Percentiles rank a stretch among this genome's conserved stretches.
These are phyloP conservation scores for Mallotus nudiflorus DNA, from an alignment of 345 rosid genomes.

Conservation along the genomic window DNA sequence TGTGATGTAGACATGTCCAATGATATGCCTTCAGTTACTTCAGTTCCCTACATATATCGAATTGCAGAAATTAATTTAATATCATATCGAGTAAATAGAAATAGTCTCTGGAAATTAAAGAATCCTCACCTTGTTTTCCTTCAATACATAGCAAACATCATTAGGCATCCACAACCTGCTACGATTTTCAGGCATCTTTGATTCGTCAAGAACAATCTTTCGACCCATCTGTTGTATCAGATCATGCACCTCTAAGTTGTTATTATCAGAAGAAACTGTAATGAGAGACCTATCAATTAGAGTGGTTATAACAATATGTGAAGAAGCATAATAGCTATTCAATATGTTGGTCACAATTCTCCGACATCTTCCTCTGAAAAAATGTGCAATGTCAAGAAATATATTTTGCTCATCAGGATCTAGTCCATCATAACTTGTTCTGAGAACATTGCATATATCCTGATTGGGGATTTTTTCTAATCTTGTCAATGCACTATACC, in stretches of 20 bases:
- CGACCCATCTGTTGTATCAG: too few species aligned
- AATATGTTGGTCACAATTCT: background rate
- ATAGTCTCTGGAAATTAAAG: too few species aligned
- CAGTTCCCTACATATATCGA: too few species aligned
- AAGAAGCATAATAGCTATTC: background rate
- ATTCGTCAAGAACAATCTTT: background rate
- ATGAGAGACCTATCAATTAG: slow-evolving; percentile 4
- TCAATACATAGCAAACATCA: too few species aligned
- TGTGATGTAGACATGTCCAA: too few species aligned
- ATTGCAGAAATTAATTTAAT: too few species aligned
- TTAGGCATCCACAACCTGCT: too few species aligned
- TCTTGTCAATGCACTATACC: slow-evolving; percentile 4
- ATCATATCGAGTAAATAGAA: too few species aligned
- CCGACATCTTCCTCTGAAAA: background rate
- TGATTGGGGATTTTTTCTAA: background rate
- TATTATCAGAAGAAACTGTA: background rate
- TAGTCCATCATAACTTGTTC: slow-evolving; percentile 1
- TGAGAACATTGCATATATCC: background rate
- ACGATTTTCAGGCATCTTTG: too few species aligned
- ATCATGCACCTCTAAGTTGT: slow-evolving; percentile 10
- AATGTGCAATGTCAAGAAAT: slow-evolving; percentile 17
- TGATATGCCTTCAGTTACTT: too few species aligned
- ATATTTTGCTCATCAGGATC: background rate
- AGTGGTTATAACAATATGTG: background rate
- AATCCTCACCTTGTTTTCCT: too few species aligned